phyloP scores from a whole-genome alignment of 1,139 yeast genomes.

The Candida labiduridarum region DNA sequence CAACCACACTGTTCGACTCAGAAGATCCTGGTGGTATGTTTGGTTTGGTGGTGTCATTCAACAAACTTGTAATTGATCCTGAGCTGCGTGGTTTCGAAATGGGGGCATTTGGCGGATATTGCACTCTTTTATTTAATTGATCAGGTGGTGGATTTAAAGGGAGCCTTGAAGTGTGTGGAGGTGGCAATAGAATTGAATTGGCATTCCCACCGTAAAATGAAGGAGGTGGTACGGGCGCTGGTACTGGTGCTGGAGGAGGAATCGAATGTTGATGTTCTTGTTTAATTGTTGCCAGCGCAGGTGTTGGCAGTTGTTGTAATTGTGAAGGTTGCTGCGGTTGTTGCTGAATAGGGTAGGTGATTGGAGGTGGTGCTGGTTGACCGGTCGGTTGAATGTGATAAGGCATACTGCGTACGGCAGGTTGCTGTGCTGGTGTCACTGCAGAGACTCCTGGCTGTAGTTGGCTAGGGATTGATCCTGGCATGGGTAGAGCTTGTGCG shows the following conservation, averaged over 20 bases:
- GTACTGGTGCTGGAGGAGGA: background rate
- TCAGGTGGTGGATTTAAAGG: background rate
- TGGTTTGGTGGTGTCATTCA: slow-evolving; percentile 11
- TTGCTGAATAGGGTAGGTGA: background rate
- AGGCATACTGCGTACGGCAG: background rate
- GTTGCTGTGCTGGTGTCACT: background rate
- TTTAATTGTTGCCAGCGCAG: background rate
- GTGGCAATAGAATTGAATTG: slow-evolving; percentile 8
- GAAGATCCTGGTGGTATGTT: background rate
- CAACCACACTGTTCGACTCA: background rate
- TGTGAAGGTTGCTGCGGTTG: background rate
- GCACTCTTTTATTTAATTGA: slow-evolving; percentile 1
- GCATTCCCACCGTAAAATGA: background rate
- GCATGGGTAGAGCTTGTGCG: background rate
- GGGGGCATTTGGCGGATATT: slow-evolving; percentile 1
- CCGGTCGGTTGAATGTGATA: background rate
- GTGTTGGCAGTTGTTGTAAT: background rate
- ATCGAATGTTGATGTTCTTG: background rate
- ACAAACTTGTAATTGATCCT: slow-evolving; percentile 12
- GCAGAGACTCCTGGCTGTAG: background rate
- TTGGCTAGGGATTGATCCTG: slow-evolving; percentile 2
- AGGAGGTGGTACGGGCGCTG: background rate
- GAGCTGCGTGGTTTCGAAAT: slow-evolving; percentile 1
- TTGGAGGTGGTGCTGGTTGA: background rate
- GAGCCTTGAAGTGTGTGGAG: slow-evolving; percentile 6